These are phyloP conservation scores for Fusarium veterinarium DNA, from an alignment of 2,329 filamentous ascomycete genomes.

Conservation along the genomic window DNA sequence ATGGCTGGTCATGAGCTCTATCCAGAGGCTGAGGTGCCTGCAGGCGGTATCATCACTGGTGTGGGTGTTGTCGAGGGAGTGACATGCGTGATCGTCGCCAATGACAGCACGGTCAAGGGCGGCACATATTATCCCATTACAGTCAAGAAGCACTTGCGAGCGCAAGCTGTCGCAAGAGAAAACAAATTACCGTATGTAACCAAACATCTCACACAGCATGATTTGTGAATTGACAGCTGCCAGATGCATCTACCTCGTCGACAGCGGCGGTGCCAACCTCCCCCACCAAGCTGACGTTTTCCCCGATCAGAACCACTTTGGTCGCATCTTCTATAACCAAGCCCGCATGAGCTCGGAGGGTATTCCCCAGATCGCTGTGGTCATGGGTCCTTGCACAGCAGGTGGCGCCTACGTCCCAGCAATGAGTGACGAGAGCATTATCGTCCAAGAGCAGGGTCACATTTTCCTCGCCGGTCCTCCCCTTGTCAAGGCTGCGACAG, in stretches of 20 bases:
- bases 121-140: conserved; percentile 98
- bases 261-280: conserved; percentile 94
- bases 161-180: conserved; percentile 89
- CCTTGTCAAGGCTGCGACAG: conserved; percentile 94
- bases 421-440: conserved; percentile 98
- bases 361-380: conserved; percentile 92
- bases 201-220: neutral
- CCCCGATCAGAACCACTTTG: conserved; percentile 93
- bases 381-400: conserved; percentile 97
- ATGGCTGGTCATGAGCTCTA: conserved; percentile 90
- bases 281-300: conserved; percentile 97
- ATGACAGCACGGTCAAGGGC: conserved; percentile 97
- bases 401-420: conserved; percentile 95
- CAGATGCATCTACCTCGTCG: conserved; percentile 93
- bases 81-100: conserved; percentile 91
- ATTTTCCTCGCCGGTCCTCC: conserved; percentile 97
- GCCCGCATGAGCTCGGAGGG: conserved; percentile 89
- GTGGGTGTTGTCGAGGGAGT: conserved; percentile 92
- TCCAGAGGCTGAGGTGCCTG: conserved; percentile 85
- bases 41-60: conserved; percentile 92
- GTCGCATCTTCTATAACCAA: conserved; percentile 98
- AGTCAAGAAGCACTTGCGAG: conserved; percentile 95
- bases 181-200: conserved; percentile 75
- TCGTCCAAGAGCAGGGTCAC: conserved; percentile 94
- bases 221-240: conserved; percentile 2